Percentiles rank a stretch among this genome's conserved stretches.
Evolutionary conservation across 208 protist species (phyloP).

Genomic region (Crithidia expoeki): DNA sequence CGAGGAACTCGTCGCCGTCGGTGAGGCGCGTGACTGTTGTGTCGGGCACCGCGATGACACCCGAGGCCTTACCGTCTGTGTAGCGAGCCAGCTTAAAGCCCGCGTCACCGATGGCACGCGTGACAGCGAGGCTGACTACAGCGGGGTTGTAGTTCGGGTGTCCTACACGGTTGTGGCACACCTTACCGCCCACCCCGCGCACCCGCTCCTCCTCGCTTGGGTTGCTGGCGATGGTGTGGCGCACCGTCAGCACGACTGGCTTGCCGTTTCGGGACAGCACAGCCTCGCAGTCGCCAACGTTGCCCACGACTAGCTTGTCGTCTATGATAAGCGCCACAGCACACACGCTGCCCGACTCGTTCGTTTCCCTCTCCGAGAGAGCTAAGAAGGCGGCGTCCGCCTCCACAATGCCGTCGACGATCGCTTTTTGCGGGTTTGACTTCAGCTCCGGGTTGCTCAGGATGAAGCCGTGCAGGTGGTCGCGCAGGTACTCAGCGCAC

Average conservation of each 20-base stretch:
- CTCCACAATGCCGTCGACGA: constrained; percentile 85
- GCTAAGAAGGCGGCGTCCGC: constrained; percentile 72
- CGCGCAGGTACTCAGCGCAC: constrained; percentile 83
- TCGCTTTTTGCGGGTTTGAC: constrained; percentile 70
- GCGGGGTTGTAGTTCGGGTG: constrained; percentile 91
- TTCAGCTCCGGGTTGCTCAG: constrained; percentile 64
- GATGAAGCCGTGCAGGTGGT: constrained; percentile 78
- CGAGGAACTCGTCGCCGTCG: constrained; percentile 88
- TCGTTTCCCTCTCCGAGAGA: constrained; percentile 70
- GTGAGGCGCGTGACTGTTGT: constrained; percentile 66
- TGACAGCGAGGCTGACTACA: constrained; percentile 91
- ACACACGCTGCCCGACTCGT: constrained; percentile 87
- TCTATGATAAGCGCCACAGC: constrained; percentile 85
- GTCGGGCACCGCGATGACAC: constrained; percentile 79
- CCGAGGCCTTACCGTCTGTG: constrained; percentile 81
- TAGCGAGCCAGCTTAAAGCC: constrained; percentile 89
- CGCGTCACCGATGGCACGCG: constrained; percentile 95
- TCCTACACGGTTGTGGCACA: constrained; percentile 93
- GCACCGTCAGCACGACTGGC: constrained; percentile 81
- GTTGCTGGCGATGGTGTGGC: constrained; percentile 83
- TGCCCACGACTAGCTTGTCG: constrained; percentile 83
- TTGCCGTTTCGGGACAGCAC: constrained; percentile 75
- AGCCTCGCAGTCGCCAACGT: constrained; percentile 90
- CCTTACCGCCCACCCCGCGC: constrained; percentile 79
- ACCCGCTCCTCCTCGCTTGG: constrained; percentile 87